Conservation (phyloP, 768 basidiomycete species). For the Podaxis sp. region DNA sequence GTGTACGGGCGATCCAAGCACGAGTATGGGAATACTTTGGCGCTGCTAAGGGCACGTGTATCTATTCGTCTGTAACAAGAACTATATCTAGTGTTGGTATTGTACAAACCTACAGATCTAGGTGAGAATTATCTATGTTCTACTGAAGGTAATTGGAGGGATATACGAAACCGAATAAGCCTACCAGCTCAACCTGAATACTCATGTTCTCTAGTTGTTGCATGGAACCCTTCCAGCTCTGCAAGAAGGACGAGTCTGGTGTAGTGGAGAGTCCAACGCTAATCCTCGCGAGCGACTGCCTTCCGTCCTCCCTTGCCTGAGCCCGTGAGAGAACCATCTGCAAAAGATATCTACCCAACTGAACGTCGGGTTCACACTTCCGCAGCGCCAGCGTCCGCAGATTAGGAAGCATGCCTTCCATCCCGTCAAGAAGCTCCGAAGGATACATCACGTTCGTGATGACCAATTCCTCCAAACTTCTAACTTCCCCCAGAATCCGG, state of each 20-base stretch:
- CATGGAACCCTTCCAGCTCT: neutral
- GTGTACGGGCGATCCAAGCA: neutral
- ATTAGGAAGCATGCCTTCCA: neutral
- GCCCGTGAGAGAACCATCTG: neutral
- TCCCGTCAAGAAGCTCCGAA: conserved; percentile 5
- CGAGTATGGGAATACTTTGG: too few species aligned
- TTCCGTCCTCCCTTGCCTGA: neutral
- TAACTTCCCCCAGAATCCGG: neutral
- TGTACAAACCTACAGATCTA: too few species aligned
- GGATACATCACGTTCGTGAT: conserved; percentile 6
- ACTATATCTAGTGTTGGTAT: neutral
- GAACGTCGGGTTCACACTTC: conserved; percentile 1
- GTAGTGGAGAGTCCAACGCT: neutral
- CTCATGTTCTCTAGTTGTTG: neutral
- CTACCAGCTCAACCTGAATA: neutral
- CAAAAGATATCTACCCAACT: neutral
- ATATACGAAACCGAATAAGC: neutral
- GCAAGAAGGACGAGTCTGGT: neutral
- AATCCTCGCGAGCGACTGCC: neutral
- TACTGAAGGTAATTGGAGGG: neutral
- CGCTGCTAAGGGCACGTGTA: too few species aligned
- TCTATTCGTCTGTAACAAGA: too few species aligned
- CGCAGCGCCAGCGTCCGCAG: neutral
- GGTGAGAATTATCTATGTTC: neutral
- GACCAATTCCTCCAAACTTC: conserved; percentile 4